Evolutionary conservation across 148 eudicot genomes (phyloP).

Genomic region (Rhododendron vialii): DNA sequence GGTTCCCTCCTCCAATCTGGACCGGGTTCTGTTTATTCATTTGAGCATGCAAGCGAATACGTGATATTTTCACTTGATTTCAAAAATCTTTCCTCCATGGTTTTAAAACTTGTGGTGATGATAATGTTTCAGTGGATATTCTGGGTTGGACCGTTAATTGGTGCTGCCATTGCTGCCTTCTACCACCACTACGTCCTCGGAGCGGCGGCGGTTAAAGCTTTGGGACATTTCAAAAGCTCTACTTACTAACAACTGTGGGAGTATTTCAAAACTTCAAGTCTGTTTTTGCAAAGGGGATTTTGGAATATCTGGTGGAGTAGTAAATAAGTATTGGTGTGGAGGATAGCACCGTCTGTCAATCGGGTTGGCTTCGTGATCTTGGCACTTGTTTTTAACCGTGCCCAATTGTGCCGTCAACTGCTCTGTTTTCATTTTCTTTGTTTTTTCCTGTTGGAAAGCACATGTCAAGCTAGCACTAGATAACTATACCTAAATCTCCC

Average conservation of each 20-base stretch:
- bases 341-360: neutral
- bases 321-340: neutral
- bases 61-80: neutral
- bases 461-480: too few relatives aligned
- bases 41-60: neutral
- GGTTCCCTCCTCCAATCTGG: neutral
- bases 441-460: neutral
- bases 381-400: neutral
- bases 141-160: constrained; percentile 62
- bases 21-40: neutral
- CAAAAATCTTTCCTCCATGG: neutral
- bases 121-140: constrained; percentile 28
- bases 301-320: neutral
- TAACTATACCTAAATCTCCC: too few relatives aligned
- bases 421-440: neutral
- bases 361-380: neutral
- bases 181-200: constrained; percentile 47
- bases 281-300: neutral
- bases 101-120: neutral
- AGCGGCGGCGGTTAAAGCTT: constrained; percentile 49
- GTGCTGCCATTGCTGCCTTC: constrained; percentile 44
- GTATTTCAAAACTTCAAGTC: neutral
- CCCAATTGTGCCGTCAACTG: neutral
- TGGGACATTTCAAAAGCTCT: constrained; percentile 49
- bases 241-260: constrained; percentile 12